These are phyloP conservation scores for Lactarius evosmus DNA, from an alignment of 768 basidiomycete genomes.

Conservation along the genomic window DNA sequence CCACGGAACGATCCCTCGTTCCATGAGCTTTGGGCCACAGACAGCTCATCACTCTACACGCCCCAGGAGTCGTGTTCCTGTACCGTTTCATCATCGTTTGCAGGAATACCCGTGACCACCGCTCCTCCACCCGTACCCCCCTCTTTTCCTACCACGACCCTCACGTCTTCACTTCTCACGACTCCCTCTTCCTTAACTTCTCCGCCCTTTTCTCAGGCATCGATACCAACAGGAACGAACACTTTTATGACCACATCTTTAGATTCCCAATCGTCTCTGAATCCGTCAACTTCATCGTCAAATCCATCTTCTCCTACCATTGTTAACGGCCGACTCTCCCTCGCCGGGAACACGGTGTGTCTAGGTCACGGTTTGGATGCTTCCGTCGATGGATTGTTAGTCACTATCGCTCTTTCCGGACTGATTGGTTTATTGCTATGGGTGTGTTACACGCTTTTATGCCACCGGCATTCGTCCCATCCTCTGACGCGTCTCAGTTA, in stretches of 20 bases:
- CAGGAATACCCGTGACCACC: conserved; percentile 4
- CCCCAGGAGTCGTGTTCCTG: conserved; percentile 14
- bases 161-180: conserved; percentile 7
- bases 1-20: neutral
- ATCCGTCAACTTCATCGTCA: conserved; percentile 13
- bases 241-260: conserved; percentile 17
- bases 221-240: conserved; percentile 6
- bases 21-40: conserved; percentile 9
- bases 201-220: neutral
- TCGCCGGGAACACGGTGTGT: conserved; percentile 45
- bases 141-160: neutral
- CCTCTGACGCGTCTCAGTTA: conserved; percentile 39
- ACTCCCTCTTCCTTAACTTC: conserved; percentile 11
- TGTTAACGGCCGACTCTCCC: conserved; percentile 23
- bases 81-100: neutral
- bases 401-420: conserved; percentile 55
- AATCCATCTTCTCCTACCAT: conserved; percentile 24
- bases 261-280: conserved; percentile 6
- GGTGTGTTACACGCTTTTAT: conserved; percentile 45
- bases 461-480: conserved; percentile 4
- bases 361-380: conserved; percentile 64
- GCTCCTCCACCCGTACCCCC: neutral
- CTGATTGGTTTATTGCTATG: conserved; percentile 61
- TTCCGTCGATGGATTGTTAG: conserved; percentile 57
- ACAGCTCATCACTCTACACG: conserved; percentile 3